Base-by-base conservation (phyloP, 2,329 filamentous ascomycete species). In the Dactylellina sp. region DNA sequence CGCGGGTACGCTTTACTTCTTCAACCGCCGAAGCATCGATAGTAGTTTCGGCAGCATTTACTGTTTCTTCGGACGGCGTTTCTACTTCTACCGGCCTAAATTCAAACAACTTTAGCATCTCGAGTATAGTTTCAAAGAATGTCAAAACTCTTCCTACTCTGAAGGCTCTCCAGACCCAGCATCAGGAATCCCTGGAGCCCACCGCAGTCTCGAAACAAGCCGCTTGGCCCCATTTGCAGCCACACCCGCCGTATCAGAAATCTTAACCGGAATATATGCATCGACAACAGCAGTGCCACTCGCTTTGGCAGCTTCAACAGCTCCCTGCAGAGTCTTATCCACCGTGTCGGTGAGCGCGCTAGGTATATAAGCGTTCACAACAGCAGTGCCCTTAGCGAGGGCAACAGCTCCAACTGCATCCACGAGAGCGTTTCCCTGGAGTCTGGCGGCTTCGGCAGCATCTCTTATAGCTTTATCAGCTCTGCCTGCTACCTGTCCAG, bases 161-260 rank as follows among this genome's bases (percentile, higher is more conserved):
- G 1, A 14, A 44, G 25, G 6, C 7, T 24, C 62, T 0, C 5
- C 28, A 28, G 52, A 18, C 37, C 1, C 18, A 6, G 40, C 18
- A 65, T 66, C 52, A 1, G 62, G 62, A n/a, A 44, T 16, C 32
- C 57, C 62, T 7, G 44, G 20, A 1, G 28, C 57, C 44, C 40
- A 44, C 11, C 28, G 7, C 2, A 57, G 2, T 28, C 50, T 55
- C 39, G 53, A 42, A 11, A 44, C 24, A 1, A 57, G 22, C 11
- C 53, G 37, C 12, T 44, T 57, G 7, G 53, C 53, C 16, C n/a
- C 28, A 16, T 57, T 57, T 1, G 53, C 39, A 12, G 50, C 35
- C 1, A 5, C 18, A 52, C 25, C 49, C 9, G 50, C 50, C 20
- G 32, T 32, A 24, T 55, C 32, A 7, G 35, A 32, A 14, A 55